phyloP scores from a whole-genome alignment of 441 rosid species.

The Adansonia grandidieri region DNA sequence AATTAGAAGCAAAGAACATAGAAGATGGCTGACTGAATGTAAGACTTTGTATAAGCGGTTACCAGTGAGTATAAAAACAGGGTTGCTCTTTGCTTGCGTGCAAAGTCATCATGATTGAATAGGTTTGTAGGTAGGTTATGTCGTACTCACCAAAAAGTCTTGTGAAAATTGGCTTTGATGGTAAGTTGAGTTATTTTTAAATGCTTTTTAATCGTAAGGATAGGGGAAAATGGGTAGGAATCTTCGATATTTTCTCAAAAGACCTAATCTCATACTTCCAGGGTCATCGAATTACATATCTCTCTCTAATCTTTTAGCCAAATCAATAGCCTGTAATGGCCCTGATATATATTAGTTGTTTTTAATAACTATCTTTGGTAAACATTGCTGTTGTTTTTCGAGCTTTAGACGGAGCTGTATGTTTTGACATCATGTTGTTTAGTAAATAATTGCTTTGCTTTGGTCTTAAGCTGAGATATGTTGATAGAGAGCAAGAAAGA shows the following conservation, averaged over 20 bases:
- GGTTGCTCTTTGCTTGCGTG: slow-evolving; percentile 2
- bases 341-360: neutral
- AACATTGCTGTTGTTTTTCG: neutral
- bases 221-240: neutral
- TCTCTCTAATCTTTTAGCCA: neutral
- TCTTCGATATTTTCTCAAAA: neutral
- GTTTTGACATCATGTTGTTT: neutral
- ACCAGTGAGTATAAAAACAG: neutral
- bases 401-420: neutral
- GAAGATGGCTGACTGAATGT: slow-evolving; percentile 9
- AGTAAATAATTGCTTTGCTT: neutral
- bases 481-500: slow-evolving; percentile 10
- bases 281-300: neutral
- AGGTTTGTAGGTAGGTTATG: slow-evolving; percentile 5
- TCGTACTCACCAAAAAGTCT: neutral
- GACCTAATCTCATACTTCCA: neutral
- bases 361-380: too few species aligned
- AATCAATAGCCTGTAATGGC: neutral
- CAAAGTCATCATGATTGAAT: slow-evolving; percentile 10
- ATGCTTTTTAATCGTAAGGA: slow-evolving; percentile 21
- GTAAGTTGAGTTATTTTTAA: neutral
- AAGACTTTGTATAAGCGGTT: neutral
- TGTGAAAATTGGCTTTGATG: slow-evolving; percentile 10
- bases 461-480: neutral
- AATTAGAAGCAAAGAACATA: neutral